Evolutionary conservation across 352 stramenopile genomes (phyloP), one percentile per base, ranked within the genome.

Genomic region (Phytophthora fragariaefolia): DNA sequence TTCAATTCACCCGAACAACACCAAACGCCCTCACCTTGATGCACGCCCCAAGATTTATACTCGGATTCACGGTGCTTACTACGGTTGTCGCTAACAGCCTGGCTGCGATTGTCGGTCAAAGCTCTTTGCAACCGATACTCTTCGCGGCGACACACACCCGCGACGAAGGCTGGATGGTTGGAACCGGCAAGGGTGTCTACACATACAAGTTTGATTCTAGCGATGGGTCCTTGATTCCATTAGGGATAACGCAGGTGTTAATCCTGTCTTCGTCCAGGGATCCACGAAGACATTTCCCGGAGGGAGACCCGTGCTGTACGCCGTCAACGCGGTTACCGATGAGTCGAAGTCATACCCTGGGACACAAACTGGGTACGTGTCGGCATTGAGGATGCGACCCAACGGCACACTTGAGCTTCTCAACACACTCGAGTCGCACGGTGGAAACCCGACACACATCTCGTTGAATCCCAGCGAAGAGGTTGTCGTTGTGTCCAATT

Each of bases 401-500:
- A 58, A 76, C 15, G 68, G 69, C 1, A 59, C 66, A 4, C 38
- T 87, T 6, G 71, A 69, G 17, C 55, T 80, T 13, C 63, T 87
- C 9, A 86, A 85, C 64, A 58, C 69, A 4, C 36, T 74, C 10
- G 73, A 85, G 57, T 81, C 77, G 10, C 71, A 66, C 18, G 80
- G 80, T 6, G 63, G 46, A 7, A 68, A 59, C 7, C 66, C 79
- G 2, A 66, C 67, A 1, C 83, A 92, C 61, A 51, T 87, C 3
- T 66, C 71, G 0, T 49, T 90, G 30, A 85, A 69, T 47, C 73
- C 79, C 2, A 70, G 80, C n/a, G 74, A 84, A 32, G 56, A 82
- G 27, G 89, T 83, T 27, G 56, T 87, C 13, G 61, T 71, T 1
- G 83, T 83, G n/a, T 69, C 83, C 34, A 92, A 88, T 67, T 92